Percentiles rank a stretch among this genome's conserved stretches.
These are phyloP conservation scores for Annulohypoxylon maeteangense DNA, from an alignment of 495 filamentous ascomycete genomes.

Conservation along the genomic window DNA sequence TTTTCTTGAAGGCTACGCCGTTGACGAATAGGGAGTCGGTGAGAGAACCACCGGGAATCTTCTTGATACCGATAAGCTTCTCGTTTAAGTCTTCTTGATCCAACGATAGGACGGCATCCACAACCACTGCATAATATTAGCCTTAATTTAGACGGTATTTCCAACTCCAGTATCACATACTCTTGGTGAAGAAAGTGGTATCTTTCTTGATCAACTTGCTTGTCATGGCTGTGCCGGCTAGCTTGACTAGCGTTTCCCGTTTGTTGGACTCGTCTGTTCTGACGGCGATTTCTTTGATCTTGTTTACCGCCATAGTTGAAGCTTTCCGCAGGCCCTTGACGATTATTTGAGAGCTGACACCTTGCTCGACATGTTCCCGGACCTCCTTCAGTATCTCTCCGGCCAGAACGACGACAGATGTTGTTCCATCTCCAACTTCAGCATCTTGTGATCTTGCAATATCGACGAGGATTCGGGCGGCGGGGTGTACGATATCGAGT, in stretches of 20 bases:
- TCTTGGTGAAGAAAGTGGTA: conserved; percentile 96
- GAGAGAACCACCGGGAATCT: conserved; percentile 94
- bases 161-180: conserved; percentile 60
- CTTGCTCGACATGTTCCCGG: conserved; percentile 93
- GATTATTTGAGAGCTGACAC: conserved; percentile 96
- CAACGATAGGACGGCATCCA: conserved; percentile 95
- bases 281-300: conserved; percentile 96
- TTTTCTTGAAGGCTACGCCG: conserved; percentile 99
- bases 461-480: conserved; percentile 96
- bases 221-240: conserved; percentile 98
- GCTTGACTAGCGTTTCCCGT: conserved; percentile 86
- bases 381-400: conserved; percentile 97
- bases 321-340: conserved; percentile 95
- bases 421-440: conserved; percentile 97
- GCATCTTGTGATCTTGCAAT: conserved; percentile 99
- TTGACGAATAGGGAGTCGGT: conserved; percentile 98
- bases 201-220: conserved; percentile 99
- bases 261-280: conserved; percentile 86
- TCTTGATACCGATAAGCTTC: conserved; percentile 97
- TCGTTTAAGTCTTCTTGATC: conserved; percentile 98
- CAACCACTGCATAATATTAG: conserved; percentile 76
- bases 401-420: conserved; percentile 93
- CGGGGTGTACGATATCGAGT: conserved; percentile 97
- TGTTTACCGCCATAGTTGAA: conserved; percentile 93
- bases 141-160: neutral